Evolutionary conservation across 2,329 filamentous ascomycete species (phyloP), one percentile per base, ranked within the genome.

Genomic region (Trichoderma asperellum): DNA sequence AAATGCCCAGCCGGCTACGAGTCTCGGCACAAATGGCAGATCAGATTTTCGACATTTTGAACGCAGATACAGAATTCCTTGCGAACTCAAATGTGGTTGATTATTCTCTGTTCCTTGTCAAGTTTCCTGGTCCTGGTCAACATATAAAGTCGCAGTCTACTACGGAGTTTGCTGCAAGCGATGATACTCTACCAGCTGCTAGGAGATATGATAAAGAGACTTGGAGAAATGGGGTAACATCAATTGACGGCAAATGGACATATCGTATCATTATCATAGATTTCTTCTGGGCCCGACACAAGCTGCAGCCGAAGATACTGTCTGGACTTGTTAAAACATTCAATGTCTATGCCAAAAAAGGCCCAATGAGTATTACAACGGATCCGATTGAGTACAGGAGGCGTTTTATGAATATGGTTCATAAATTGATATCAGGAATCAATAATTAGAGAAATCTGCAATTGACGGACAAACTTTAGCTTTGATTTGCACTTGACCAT

Each of bases 261-360:
- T 93, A 92, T 74, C 85, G 91, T 2, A 89, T 86, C 4, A 85
- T 89, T 0, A 79, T 93, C 16, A 81, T 93, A 40, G 91, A 93
- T 77, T 93, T 94, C 79, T 92, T 93, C 81, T 93, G 91, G 91
- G 87, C 90, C 0, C 92, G 91, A 78, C 90, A 92, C 77, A 90
- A 89, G 73, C 74, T 89, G 0, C 89, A 88, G 66, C 88, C 91
- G 0, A 87, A 85, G 76, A 82, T 87, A 1, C 86, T 93, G 85
- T 92, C 90, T 0, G 84, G 86, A 0, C 77, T 92, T 43, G 86
- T 93, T 70, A 86, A 86, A 60, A 79, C 84, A 0, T 91, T 89
- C 74, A 92, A 92, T 73, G 71, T 84, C 16, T 80, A 92, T 34
- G 88, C 87, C 37, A 81, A 84, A 2, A 85, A 90, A 73, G 91